Evolutionary conservation across 139 green algal species (phyloP), one percentile per base, ranked within the genome.

Genomic region (Chlamydomonas schloesseri): DNA sequence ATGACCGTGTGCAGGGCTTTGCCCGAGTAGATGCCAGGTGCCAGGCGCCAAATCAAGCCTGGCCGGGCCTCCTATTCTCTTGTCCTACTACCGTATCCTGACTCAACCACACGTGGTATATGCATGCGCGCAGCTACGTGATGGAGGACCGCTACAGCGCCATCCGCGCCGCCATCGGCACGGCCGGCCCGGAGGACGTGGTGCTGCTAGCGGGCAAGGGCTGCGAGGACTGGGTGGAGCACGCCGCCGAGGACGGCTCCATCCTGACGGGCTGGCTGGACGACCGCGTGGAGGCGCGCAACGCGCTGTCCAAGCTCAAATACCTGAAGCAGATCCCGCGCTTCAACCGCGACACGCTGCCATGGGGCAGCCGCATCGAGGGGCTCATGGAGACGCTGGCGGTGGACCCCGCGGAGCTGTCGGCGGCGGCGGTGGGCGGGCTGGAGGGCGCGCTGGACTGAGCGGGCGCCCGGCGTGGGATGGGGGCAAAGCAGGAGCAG

Each of bases 141-240:
- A 94, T 96, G 80, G 94, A 97, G 84, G 94, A 97, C 82, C 90
- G 91, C 68, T 96, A 93, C 89, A 91, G 90, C 74, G 98, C 98
- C 70, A 99, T 99, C 81, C 94, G 98, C 15, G 92, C 90, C 33
- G 98, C 98, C n/a, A 98, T 99, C 37, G 96, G 94, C 58, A 98
- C 97, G 55, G 98, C 96, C 9, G 82, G 91, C 18, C 69, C 91
- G 29, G 87, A 91, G 9, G 98, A 99, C 84, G 93, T 96, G 55
- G 94, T 98, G 24, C 77, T 99, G 29, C 95, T 99, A 37, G 93
- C 93, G 28, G 98, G 98, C 71, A 96, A 96, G 89, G 97, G 97
- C 15, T 82, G 97, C 37, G 47, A 94, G 62, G 96, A 99, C 89
- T 96, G 76, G 47, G 88, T 96, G 82, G 94, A 97, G 87, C 93